Base-by-base conservation (phyloP, 352 stramenopile genomes). In the Thalassiosira pacifica region DNA sequence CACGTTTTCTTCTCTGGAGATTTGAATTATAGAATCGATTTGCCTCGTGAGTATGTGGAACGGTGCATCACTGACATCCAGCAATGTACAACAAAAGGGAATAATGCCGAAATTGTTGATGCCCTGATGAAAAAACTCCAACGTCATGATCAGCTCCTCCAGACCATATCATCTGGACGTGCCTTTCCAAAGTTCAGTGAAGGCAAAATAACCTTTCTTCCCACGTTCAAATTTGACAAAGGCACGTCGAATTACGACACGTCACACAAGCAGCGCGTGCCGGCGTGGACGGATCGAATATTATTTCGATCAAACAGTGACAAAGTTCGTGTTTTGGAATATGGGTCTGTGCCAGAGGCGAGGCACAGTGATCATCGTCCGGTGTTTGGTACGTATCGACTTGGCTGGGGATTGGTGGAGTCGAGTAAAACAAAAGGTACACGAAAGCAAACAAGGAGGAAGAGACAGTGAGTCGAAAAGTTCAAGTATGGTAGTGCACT, bases 221-320 rank as follows among this genome's bases (percentile, higher is more conserved):
- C 97, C 8, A 98, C 97, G 16, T 99, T 98, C 89, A 99, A 99
- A 86, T 98, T 98, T 83, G 97, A 99, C 91, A 98, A 98, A 76
- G 92, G 88, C 10, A 88, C 86, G 24, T 76, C 91, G 18, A 79
- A 93, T 18, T 99, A 98, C 87, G 97, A 99, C 85, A 97, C 96
- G 63, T 98, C 96, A 1, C 84, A 95, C 22, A 99, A 99, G 90
- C 96, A 97, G 85, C 93, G 97, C 24, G 97, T 98, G 61, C 97
- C 97, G 40, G 97, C 97, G 16, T 99, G 96, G 97, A 98, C 97
- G n/a, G 97, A 99, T 90, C 93, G 97, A 22, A 96, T 99, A 32
- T 80, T 99, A 11, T 95, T 93, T 79, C 91, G 87, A 70, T 90
- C 91, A 9, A 85, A 69, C 27, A 90, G 6, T 6, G 37, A 84